These are phyloP conservation scores for Xylariaceae sp. DNA, from an alignment of 2,329 filamentous ascomycete genomes.

Conservation along the genomic window DNA sequence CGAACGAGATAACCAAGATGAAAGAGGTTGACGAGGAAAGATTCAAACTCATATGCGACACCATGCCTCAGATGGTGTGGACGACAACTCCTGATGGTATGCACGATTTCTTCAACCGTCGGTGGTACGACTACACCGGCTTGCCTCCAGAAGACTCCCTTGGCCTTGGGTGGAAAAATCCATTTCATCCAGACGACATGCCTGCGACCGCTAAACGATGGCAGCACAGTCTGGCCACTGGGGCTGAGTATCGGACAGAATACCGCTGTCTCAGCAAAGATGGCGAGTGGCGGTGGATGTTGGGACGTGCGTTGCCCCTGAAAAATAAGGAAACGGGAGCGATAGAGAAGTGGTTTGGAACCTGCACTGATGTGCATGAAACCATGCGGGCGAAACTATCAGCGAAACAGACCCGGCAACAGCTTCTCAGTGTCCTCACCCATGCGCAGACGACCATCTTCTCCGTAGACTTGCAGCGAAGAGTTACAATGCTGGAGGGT, in stretches of 20 bases:
- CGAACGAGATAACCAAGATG: slow-evolving; percentile 64
- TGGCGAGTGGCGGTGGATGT: slow-evolving; percentile 75
- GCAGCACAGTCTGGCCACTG: slow-evolving; percentile 60
- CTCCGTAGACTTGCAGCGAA: slow-evolving; percentile 59
- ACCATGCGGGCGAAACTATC: slow-evolving; percentile 63
- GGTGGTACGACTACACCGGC: slow-evolving; percentile 80
- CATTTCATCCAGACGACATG: slow-evolving; percentile 70
- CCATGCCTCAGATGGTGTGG: slow-evolving; percentile 70
- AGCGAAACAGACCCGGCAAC: slow-evolving; percentile 63
- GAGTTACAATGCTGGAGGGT: slow-evolving; percentile 67
- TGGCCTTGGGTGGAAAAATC: slow-evolving; percentile 57
- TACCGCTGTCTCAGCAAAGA: slow-evolving; percentile 64
- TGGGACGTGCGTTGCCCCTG: slow-evolving; percentile 67
- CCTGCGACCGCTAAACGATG: slow-evolving; percentile 50
- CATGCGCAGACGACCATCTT: slow-evolving; percentile 75
- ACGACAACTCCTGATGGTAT: slow-evolving; percentile 62
- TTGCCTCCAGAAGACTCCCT: slow-evolving; percentile 58
- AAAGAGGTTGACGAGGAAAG: slow-evolving; percentile 67
- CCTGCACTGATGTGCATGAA: slow-evolving; percentile 76
- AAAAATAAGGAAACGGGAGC: slow-evolving; percentile 59
- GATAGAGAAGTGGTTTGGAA: slow-evolving; percentile 76
- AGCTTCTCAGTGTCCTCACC: slow-evolving; percentile 68
- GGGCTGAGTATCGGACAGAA: slow-evolving; percentile 65
- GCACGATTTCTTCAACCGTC: slow-evolving; percentile 69
- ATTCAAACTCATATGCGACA: slow-evolving; percentile 73